Conservation (phyloP, 2,329 filamentous ascomycete species). For the Metarhizium rileyi region DNA sequence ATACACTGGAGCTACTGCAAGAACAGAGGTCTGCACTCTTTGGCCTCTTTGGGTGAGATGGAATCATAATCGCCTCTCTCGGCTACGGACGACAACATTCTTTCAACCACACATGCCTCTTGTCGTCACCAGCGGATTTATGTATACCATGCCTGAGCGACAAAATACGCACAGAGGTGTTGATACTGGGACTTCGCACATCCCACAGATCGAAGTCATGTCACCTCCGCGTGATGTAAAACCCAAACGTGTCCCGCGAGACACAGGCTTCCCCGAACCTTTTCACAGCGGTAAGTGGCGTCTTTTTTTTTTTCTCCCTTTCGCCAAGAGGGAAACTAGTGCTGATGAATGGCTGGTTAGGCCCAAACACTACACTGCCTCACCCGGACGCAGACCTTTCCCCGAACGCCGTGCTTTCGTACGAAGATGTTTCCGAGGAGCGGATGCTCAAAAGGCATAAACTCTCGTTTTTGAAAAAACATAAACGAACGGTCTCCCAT, state of each 20-base stretch:
- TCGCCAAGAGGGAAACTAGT: not conserved
- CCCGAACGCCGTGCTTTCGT: slow-evolving; percentile 45
- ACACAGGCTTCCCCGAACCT: slow-evolving; percentile 44
- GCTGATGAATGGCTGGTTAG: slow-evolving; percentile 15
- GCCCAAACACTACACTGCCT: slow-evolving; percentile 49
- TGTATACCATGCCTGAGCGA: slow-evolving; percentile 5
- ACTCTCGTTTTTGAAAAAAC: slow-evolving; percentile 36
- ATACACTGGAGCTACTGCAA: not conserved
- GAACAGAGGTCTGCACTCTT: no score
- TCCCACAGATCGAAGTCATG: slow-evolving; percentile 19
- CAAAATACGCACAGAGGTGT: not conserved
- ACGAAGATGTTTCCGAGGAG: slow-evolving; percentile 39
- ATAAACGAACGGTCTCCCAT: slow-evolving; percentile 36
- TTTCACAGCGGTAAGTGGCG: slow-evolving; percentile 34
- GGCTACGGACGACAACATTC: not conserved
- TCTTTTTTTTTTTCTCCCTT: not conserved
- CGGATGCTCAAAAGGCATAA: slow-evolving; percentile 33
- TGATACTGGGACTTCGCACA: slow-evolving; percentile 1
- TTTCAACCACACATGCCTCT: not conserved
- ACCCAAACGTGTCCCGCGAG: slow-evolving; percentile 19
- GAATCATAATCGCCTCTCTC: not conserved
- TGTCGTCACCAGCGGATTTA: not conserved
- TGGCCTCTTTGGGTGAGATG: not conserved
- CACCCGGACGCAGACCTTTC: slow-evolving; percentile 53
- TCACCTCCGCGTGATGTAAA: slow-evolving; percentile 13